These are phyloP conservation scores for Pouteria campechiana DNA, from an alignment of 179 eudicot genomes.

Conservation along the genomic window DNA sequence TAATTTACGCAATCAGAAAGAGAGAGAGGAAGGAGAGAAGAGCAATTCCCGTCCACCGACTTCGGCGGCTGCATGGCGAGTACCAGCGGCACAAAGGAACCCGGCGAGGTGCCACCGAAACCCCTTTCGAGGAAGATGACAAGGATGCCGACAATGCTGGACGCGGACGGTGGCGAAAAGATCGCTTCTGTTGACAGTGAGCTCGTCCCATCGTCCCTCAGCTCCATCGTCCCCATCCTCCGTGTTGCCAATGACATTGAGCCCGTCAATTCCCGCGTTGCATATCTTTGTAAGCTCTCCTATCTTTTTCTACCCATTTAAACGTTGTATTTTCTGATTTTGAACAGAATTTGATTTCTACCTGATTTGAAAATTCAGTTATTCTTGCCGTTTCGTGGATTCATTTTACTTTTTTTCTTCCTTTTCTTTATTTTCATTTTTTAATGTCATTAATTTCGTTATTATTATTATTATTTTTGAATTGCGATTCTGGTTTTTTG, in stretches of 20 bases:
- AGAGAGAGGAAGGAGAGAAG: no score
- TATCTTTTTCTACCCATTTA: no score
- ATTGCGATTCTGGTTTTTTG: no score
- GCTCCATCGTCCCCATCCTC: conserved; percentile 68
- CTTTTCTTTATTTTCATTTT: background rate
- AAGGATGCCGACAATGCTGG: conserved; percentile 37
- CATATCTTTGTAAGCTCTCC: conserved; percentile 59
- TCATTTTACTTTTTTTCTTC: background rate
- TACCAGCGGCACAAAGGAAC: conserved; percentile 40
- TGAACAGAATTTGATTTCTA: no score
- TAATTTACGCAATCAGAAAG: no score
- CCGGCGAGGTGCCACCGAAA: conserved; percentile 20
- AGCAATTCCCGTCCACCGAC: no score
- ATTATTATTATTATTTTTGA: no score
- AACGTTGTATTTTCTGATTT: no score
- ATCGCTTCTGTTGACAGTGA: conserved; percentile 62
- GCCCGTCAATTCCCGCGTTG: conserved; percentile 62
- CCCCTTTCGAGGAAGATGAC: conserved; percentile 32
- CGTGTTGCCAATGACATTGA: conserved; percentile 88
- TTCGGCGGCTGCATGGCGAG: conserved; percentile 46
- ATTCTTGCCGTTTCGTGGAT: background rate
- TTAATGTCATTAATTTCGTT: no score
- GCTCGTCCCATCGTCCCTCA: conserved; percentile 82
- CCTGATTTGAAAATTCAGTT: no score
- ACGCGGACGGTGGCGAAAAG: conserved; percentile 29